Percentiles rank a stretch among this genome's conserved stretches.
Evolutionary conservation across 2,329 filamentous ascomycete genomes (phyloP).

Genomic region (Alternaria consortialis): DNA sequence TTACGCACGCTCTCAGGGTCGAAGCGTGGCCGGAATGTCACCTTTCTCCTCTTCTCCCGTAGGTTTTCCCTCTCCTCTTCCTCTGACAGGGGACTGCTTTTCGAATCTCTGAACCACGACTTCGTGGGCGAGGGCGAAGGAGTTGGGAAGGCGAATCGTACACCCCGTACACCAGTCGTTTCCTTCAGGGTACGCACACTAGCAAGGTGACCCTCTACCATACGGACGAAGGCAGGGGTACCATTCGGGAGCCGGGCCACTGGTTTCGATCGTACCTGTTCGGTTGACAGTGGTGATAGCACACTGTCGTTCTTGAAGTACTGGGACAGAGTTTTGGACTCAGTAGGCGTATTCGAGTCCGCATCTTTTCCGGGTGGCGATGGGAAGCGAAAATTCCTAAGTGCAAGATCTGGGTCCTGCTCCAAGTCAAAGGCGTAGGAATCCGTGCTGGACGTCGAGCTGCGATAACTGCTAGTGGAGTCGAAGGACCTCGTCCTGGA

Average conservation of each 20-base stretch:
- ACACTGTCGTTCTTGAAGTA: neutral
- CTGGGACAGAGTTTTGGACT: neutral
- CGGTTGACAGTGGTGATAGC: conserved; percentile 6
- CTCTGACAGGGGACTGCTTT: conserved; percentile 10
- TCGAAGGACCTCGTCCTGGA: conserved; percentile 33
- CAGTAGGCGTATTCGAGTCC: neutral
- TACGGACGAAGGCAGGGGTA: conserved; percentile 36
- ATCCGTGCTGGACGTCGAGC: conserved; percentile 35
- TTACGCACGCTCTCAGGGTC: conserved; percentile 36
- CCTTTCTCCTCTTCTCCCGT: conserved; percentile 24
- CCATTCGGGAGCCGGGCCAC: conserved; percentile 29
- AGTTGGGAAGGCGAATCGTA: conserved; percentile 26
- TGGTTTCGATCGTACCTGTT: neutral
- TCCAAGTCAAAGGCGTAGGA: conserved; percentile 26
- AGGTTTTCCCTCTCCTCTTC: conserved; percentile 24
- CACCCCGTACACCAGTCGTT: conserved; percentile 12
- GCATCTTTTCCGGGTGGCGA: conserved; percentile 4
- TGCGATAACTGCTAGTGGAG: conserved; percentile 22
- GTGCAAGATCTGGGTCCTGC: conserved; percentile 12
- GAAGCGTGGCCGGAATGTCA: conserved; percentile 40
- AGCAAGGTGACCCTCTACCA: conserved; percentile 41
- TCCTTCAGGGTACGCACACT: conserved; percentile 37
- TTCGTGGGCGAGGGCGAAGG: conserved; percentile 27
- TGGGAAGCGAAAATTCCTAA: conserved; percentile 10
- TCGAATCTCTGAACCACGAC: conserved; percentile 8